A percentile compares a stretch with the other conserved stretches of the same genome.
Evolutionary conservation across 2,329 filamentous ascomycete species (phyloP).

Genomic region (Monilinia fructigena): DNA sequence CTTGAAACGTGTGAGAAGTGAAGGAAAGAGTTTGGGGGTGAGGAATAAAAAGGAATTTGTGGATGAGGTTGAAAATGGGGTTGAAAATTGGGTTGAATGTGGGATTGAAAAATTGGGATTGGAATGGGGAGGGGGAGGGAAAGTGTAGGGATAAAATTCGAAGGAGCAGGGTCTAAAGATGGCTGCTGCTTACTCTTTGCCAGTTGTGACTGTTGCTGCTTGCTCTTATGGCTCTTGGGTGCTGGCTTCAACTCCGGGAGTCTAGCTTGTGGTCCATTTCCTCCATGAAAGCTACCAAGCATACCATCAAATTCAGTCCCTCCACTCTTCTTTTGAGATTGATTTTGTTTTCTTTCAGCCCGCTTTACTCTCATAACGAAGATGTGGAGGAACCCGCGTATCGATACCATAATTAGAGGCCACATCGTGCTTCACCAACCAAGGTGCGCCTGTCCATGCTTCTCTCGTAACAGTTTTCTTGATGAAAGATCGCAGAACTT

Average conservation of each 20-base stretch:
- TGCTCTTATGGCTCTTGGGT: slow-evolving; percentile 66
- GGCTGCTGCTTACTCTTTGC: slow-evolving; percentile 44
- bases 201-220: slow-evolving; percentile 48
- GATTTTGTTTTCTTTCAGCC: slow-evolving; percentile 72
- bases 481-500: slow-evolving; percentile 88
- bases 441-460: slow-evolving; percentile 93
- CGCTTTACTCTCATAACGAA: slow-evolving; percentile 77
- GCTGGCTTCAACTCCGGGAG: slow-evolving; percentile 73
- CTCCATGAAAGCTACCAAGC: slow-evolving; percentile 40
- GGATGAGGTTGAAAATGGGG: slow-evolving; percentile 27
- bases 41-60: slow-evolving; percentile 33
- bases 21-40: slow-evolving; percentile 30
- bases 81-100: slow-evolving; percentile 17
- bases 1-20: slow-evolving; percentile 39
- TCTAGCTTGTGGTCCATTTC: slow-evolving; percentile 50
- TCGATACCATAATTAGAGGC: slow-evolving; percentile 83
- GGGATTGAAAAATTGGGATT: slow-evolving; percentile 26
- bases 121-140: slow-evolving; percentile 26
- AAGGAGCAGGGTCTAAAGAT: slow-evolving; percentile 39
- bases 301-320: slow-evolving; percentile 40
- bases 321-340: slow-evolving; percentile 56
- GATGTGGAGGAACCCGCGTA: slow-evolving; percentile 77
- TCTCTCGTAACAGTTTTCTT: slow-evolving; percentile 92
- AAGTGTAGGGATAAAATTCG: slow-evolving; percentile 25
- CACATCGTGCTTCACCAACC: slow-evolving; percentile 86